Evolutionary conservation across 306 rosid genomes (phyloP).

Genomic region (Quercus aquifolioides): DNA sequence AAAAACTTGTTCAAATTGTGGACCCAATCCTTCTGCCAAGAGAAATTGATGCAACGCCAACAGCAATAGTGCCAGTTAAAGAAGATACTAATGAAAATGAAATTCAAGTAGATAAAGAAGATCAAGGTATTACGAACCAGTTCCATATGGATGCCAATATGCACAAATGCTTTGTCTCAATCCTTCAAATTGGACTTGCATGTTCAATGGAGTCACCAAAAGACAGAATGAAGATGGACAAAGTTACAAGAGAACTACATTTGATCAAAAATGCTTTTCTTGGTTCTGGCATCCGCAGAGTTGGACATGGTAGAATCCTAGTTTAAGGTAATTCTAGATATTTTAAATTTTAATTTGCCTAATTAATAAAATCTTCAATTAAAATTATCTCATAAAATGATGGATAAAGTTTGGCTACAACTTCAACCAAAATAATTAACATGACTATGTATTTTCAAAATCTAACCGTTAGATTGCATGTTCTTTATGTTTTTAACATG

Average conservation of each 20-base stretch:
- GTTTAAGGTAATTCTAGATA: too few species aligned
- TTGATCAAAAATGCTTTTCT: background rate
- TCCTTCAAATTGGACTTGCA: slow-evolving; percentile 23
- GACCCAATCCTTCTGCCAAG: slow-evolving; percentile 23
- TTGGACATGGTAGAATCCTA: too few species aligned
- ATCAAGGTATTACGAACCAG: background rate
- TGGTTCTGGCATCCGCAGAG: background rate
- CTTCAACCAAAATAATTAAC: too few species aligned
- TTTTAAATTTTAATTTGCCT: too few species aligned
- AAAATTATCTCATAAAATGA: too few species aligned
- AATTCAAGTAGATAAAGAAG: background rate
- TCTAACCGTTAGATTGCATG: too few species aligned
- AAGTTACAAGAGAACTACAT: slow-evolving; percentile 17
- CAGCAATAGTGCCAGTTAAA: background rate
- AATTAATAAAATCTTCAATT: too few species aligned
- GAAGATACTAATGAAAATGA: too few species aligned
- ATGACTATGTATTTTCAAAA: too few species aligned
- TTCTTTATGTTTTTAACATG: too few species aligned
- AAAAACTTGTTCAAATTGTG: slow-evolving; percentile 16
- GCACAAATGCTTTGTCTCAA: slow-evolving; percentile 17
- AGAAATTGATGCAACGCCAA: background rate
- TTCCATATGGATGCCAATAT: background rate
- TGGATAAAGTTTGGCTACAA: too few species aligned
- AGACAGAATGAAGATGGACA: slow-evolving; percentile 25
- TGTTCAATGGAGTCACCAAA: slow-evolving; percentile 27